Conservation (phyloP, 1,284 basidiomycete species). For the Malassezia restricta region DNA sequence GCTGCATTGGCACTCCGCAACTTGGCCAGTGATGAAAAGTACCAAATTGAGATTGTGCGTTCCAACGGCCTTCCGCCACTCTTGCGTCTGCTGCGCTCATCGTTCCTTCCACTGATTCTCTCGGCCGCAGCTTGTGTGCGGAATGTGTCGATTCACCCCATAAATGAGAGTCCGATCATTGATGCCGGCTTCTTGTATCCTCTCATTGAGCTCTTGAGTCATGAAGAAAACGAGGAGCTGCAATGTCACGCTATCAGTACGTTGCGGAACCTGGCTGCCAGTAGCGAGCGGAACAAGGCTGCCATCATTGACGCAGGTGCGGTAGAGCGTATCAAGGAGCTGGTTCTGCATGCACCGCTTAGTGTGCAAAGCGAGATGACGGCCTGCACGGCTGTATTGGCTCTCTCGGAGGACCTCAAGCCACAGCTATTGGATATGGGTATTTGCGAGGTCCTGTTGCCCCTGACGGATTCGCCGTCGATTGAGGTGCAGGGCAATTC, state of each 20-base stretch:
- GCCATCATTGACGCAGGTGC: constrained; percentile 97
- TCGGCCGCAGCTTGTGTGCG: constrained; percentile 97
- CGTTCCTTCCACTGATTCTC: constrained; percentile 95
- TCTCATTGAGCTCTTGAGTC: constrained; percentile 85
- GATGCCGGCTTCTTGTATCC: constrained; percentile 95
- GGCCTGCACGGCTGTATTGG: constrained; percentile 68
- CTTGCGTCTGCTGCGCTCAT: constrained; percentile 85
- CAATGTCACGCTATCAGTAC: constrained; percentile 99
- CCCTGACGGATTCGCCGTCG: constrained; percentile 84
- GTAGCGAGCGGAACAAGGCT: constrained; percentile 94
- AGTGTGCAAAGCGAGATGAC: constrained; percentile 99
- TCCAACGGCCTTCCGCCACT: constrained; percentile 84
- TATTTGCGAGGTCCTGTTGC: constrained; percentile 92
- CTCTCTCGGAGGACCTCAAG: constrained; percentile 44
- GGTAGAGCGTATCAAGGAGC: constrained; percentile 92
- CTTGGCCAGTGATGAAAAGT: constrained; percentile 96
- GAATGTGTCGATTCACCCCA: constrained; percentile 96
- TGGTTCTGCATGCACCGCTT: constrained; percentile 86
- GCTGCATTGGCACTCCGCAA: constrained; percentile 91
- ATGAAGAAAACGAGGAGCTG: constrained; percentile 98
- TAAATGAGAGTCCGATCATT: constrained; percentile 98
- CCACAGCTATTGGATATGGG: constrained; percentile 77
- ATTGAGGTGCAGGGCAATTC: constrained; percentile 98
- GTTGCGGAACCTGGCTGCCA: constrained; percentile 87
- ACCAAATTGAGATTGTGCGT: constrained; percentile 96